A percentile compares a stretch with the other conserved stretches of the same genome.
Conservation (phyloP, 1,284 basidiomycete genomes). For the Melampsora americana region DNA sequence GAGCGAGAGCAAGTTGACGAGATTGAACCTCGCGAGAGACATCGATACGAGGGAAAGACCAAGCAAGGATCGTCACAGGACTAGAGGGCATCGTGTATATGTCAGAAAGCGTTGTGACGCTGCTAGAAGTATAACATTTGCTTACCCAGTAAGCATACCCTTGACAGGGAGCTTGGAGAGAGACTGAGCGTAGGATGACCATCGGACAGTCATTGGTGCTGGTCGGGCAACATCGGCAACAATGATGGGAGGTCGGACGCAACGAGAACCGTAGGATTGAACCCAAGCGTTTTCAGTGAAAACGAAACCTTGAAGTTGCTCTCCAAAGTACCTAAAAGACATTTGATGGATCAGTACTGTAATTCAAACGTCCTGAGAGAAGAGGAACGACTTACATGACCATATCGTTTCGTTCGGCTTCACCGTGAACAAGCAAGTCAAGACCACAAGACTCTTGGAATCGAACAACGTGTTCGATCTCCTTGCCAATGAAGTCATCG, state of each 20-base stretch:
- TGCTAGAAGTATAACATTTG: constrained; percentile 62
- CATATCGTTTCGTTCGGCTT: constrained; percentile 65
- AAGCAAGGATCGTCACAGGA: constrained; percentile 78
- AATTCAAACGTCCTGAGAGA: constrained; percentile 50
- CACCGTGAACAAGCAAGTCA: constrained; percentile 97
- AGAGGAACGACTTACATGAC: constrained; percentile 48
- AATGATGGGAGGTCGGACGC: constrained; percentile 97
- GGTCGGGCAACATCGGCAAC: constrained; percentile 97
- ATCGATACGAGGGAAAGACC: constrained; percentile 99
- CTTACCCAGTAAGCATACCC: constrained; percentile 68
- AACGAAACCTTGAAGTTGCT: constrained; percentile 90
- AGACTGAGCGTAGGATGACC: constrained; percentile 96
- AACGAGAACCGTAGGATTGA: constrained; percentile 89
- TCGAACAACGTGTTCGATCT: constrained; percentile 87
- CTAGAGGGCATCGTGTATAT: neutral
- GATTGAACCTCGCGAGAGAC: constrained; percentile 94
- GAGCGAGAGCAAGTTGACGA: constrained; percentile 95
- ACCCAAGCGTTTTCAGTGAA: constrained; percentile 99
- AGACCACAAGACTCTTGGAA: constrained; percentile 97
- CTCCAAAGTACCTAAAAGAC: constrained; percentile 88
- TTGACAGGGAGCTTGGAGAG: constrained; percentile 94
- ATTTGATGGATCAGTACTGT: constrained; percentile 22
- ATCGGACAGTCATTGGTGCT: constrained; percentile 89
- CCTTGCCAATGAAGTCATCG: constrained; percentile 97
- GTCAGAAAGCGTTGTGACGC: neutral